A percentile compares a stretch with the other conserved stretches of the same genome.
These are phyloP conservation scores for Berberis vulgaris DNA, from an alignment of 164 flowering plant genomes.

Conservation along the genomic window DNA sequence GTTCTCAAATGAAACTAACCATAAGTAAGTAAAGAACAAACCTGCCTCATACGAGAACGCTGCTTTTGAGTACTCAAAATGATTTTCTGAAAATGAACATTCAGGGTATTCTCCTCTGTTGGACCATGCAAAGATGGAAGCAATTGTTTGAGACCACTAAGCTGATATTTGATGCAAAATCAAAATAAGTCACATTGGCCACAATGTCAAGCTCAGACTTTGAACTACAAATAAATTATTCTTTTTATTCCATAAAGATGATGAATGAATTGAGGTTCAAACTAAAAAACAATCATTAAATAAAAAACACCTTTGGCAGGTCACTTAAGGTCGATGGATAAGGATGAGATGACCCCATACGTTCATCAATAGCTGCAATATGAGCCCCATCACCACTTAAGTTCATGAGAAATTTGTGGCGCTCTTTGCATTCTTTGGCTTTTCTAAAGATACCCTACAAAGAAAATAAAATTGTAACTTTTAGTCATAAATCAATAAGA, in stretches of 20 bases:
- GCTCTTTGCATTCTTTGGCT: constrained; percentile 90
- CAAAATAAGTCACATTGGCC: background rate
- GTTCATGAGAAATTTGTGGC: constrained; percentile 81
- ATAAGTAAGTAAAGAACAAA: too few species aligned
- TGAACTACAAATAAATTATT: too few species aligned
- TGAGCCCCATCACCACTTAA: constrained; percentile 65
- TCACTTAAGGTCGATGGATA: constrained; percentile 92
- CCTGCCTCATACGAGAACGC: too few species aligned
- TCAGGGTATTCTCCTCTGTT: constrained; percentile 60
- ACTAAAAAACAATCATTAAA: background rate
- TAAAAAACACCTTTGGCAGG: constrained; percentile 63
- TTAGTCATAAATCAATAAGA: background rate
- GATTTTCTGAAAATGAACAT: constrained; percentile 71
- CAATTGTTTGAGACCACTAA: constrained; percentile 79
- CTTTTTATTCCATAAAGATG: background rate
- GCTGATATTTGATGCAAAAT: constrained; percentile 38
- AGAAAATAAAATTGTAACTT: constrained; percentile 4
- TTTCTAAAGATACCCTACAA: constrained; percentile 76
- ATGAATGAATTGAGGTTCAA: background rate
- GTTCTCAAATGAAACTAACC: too few species aligned
- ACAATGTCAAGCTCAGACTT: background rate
- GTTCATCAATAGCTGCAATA: constrained; percentile 87
- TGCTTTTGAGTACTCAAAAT: constrained; percentile 12
- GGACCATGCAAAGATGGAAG: constrained; percentile 86
- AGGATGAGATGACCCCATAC: constrained; percentile 93